Evolutionary conservation across 805 yeast species (phyloP).

Genomic region (Teunomyces pallodes): DNA sequence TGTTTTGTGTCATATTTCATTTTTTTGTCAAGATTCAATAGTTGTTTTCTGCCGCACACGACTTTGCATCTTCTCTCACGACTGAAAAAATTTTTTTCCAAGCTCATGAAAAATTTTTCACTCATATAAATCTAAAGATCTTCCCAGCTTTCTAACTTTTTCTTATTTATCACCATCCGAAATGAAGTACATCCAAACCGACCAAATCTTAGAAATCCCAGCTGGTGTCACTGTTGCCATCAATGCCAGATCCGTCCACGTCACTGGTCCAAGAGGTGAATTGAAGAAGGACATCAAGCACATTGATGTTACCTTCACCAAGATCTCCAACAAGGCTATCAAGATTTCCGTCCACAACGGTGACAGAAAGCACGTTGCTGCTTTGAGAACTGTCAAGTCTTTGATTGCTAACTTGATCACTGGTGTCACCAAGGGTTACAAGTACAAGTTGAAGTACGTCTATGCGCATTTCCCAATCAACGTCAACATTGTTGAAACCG

Average conservation of each 20-base stretch:
- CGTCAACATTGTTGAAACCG: constrained; percentile 84
- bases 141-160: background rate
- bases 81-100: background rate
- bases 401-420: constrained; percentile 89
- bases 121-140: background rate
- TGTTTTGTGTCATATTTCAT: background rate
- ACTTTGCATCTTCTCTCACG: constrained; percentile 3
- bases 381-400: constrained; percentile 97
- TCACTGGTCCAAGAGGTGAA: constrained; percentile 97
- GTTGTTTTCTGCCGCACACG: constrained; percentile 3
- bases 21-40: background rate
- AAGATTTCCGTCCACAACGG: constrained; percentile 96
- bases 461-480: constrained; percentile 99
- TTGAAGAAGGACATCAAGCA: constrained; percentile 88
- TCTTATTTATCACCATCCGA: constrained; percentile 1
- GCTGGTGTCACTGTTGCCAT: constrained; percentile 89
- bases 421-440: constrained; percentile 99
- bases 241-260: constrained; percentile 87
- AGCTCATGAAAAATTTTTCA: constrained; percentile 8
- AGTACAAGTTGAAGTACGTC: constrained; percentile 99
- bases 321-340: constrained; percentile 68
- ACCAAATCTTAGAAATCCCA: constrained; percentile 80
- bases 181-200: constrained; percentile 86
- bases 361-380: constrained; percentile 99
- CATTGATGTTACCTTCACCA: constrained; percentile 89